Evolutionary conservation across 257 asterid species (phyloP).

Genomic region (Handroanthus guayacan): DNA sequence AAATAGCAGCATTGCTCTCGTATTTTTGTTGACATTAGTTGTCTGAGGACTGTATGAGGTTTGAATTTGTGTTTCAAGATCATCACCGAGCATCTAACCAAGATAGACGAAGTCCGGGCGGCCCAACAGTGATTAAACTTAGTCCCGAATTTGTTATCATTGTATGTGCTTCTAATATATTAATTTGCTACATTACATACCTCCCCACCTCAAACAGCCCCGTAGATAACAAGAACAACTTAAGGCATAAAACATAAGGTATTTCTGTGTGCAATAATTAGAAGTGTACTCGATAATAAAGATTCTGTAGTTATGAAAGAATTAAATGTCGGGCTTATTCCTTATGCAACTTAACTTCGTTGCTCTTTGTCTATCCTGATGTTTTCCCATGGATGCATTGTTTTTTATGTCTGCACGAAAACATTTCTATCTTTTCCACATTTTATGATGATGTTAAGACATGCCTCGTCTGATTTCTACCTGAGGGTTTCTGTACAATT

Average conservation of each 20-base stretch:
- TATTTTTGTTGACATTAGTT: background rate
- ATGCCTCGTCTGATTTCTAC: constrained; percentile 10
- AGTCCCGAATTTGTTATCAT: background rate
- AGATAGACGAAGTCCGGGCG: background rate
- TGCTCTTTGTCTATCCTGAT: background rate
- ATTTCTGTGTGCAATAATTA: background rate
- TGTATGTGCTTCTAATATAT: background rate
- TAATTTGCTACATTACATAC: background rate
- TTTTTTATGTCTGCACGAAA: background rate
- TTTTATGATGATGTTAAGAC: background rate
- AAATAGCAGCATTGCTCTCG: background rate
- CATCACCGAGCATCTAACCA: constrained; percentile 17
- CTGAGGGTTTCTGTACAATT: background rate
- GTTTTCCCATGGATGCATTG: background rate
- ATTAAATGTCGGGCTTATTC: background rate
- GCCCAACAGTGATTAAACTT: background rate
- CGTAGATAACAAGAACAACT: background rate
- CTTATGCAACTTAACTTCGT: background rate
- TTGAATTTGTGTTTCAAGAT: background rate
- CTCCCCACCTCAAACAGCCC: background rate
- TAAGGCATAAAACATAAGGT: background rate
- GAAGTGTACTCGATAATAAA: background rate
- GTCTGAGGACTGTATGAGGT: background rate
- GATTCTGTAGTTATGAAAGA: background rate
- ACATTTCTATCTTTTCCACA: background rate